Evolutionary conservation across 345 rosid genomes (phyloP).

Genomic region (Combretum micranthum): DNA sequence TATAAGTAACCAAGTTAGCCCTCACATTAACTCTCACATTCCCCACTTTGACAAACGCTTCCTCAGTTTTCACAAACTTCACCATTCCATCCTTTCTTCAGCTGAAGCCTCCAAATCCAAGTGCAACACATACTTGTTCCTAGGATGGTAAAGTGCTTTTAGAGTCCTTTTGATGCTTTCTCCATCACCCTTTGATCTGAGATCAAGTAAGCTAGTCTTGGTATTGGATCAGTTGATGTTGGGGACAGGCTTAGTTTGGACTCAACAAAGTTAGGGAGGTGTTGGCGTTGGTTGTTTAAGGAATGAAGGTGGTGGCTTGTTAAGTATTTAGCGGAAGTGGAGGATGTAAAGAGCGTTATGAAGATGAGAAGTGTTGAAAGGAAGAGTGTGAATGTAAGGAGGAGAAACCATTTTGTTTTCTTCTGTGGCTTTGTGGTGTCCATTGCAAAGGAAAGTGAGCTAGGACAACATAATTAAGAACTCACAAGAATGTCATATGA

Average conservation of each 20-base stretch:
- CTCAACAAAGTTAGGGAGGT: conserved; percentile 41
- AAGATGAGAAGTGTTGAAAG: conserved; percentile 37
- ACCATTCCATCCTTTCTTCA: conserved; percentile 69
- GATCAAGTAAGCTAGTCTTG: conserved; percentile 64
- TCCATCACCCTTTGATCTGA: conserved; percentile 83
- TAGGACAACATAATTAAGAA: no score
- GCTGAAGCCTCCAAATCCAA: conserved; percentile 72
- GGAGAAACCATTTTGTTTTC: conserved; percentile 47
- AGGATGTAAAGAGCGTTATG: conserved; percentile 20
- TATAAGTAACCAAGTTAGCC: conserved; percentile 80
- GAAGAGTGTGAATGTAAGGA: conserved; percentile 27
- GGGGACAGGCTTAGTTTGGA: conserved; percentile 25
- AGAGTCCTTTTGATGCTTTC: conserved; percentile 61
- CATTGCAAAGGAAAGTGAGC: conserved; percentile 5
- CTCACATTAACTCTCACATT: conserved; percentile 63
- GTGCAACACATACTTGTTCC: conserved; percentile 75
- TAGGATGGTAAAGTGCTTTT: conserved; percentile 80
- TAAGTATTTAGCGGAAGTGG: conserved; percentile 17
- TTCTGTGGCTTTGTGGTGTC: conserved; percentile 18
- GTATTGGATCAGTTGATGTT: conserved; percentile 24
- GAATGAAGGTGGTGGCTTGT: no score
- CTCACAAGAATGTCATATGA: no score
- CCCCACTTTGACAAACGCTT: conserved; percentile 44
- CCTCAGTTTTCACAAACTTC: conserved; percentile 44
- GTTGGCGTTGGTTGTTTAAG: conserved; percentile 5